These are phyloP conservation scores for Penstemon barbatus DNA, from an alignment of 257 asterid species.

Conservation along the genomic window DNA sequence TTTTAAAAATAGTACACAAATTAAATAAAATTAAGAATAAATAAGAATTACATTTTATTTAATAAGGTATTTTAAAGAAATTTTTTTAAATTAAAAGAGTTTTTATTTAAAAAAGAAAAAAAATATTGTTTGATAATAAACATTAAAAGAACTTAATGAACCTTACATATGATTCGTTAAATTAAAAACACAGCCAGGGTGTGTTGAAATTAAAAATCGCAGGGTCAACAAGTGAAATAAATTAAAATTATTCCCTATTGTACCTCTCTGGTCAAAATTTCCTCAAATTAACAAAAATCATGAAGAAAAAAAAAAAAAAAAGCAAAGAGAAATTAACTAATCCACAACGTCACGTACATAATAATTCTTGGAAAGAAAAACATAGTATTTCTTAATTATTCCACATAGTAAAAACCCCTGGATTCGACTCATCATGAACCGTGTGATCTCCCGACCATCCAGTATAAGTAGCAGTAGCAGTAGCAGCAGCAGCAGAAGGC, in stretches of 20 bases:
- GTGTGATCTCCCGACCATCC: constrained; percentile 67
- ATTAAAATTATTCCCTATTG: not conserved
- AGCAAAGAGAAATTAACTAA: not conserved
- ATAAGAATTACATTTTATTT: no score
- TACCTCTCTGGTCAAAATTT: not conserved
- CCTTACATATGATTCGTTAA: no score
- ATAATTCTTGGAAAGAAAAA: no score
- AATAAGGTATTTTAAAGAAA: no score
- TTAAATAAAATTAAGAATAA: no score
- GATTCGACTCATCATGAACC: constrained; percentile 54
- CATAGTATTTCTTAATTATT: constrained; percentile 37
- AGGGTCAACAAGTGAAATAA: not conserved
- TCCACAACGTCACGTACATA: not conserved
- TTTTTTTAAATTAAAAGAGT: no score
- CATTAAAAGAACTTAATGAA: no score
- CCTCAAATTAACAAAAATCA: not conserved
- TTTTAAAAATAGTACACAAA: no score
- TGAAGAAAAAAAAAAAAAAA: not conserved
- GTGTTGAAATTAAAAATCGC: no score
- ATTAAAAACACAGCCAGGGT: no score
- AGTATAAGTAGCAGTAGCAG: constrained; percentile 28
- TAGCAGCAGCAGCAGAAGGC: not conserved
- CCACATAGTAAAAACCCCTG: constrained; percentile 66
- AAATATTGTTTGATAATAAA: no score
- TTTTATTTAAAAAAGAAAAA: no score